Conservation (phyloP, 2,329 filamentous ascomycete species). For the Microascus cirrosus region DNA sequence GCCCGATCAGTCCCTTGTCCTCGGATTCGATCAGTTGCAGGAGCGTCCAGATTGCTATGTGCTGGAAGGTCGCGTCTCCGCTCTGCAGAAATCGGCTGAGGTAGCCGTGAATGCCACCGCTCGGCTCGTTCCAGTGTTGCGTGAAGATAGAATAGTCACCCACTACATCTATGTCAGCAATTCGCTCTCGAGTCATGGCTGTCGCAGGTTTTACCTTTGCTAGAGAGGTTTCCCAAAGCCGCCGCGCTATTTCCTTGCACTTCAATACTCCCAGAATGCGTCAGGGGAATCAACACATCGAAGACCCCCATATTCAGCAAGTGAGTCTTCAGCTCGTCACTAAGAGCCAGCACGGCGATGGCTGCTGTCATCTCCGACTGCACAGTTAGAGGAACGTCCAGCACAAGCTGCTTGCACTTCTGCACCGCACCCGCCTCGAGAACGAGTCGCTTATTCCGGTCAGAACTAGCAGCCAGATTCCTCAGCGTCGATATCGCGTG, state of each 20-base stretch:
- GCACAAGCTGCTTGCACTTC: conserved; percentile 94
- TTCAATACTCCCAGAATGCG: conserved; percentile 90
- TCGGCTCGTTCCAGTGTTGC: conserved; percentile 83
- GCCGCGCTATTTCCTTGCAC: conserved; percentile 98
- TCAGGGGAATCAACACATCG: conserved; percentile 89
- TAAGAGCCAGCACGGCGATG: conserved; percentile 89
- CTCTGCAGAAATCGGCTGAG: conserved; percentile 85
- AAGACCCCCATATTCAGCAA: conserved; percentile 88
- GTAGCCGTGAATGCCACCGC: conserved; percentile 92
- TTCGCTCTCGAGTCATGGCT: neutral
- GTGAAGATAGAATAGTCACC: conserved; percentile 96
- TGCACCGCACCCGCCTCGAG: conserved; percentile 93
- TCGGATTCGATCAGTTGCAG: conserved; percentile 93
- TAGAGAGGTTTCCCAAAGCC: conserved; percentile 88
- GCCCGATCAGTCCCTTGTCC: conserved; percentile 75
- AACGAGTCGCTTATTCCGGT: conserved; percentile 96
- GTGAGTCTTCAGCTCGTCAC: conserved; percentile 89
- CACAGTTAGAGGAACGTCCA: conserved; percentile 85
- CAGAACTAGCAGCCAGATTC: conserved; percentile 91
- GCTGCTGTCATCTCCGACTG: conserved; percentile 99
- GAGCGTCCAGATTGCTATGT: conserved; percentile 97
- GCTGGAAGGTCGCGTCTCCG: conserved; percentile 94
- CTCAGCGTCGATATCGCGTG: conserved; percentile 95
- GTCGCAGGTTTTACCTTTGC: conserved; percentile 59
- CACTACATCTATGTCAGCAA: conserved; percentile 40